Percentiles rank a stretch among this genome's conserved stretches.
These are phyloP conservation scores for Gloeophyllum trabeum DNA, from an alignment of 768 basidiomycete genomes.

Conservation along the genomic window DNA sequence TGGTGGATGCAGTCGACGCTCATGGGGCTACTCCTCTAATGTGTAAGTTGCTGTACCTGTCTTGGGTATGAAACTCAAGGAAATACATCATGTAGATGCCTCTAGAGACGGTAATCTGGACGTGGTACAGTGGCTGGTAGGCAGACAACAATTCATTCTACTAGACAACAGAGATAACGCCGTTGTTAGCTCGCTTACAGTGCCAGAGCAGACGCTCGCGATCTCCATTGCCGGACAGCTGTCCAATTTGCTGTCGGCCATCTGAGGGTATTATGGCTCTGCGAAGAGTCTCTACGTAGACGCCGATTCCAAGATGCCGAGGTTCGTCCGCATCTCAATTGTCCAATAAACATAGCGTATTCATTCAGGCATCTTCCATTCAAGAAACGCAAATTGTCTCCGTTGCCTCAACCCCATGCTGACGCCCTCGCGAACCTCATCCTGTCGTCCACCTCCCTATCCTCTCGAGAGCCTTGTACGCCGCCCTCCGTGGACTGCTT, in stretches of 20 bases:
- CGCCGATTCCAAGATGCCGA: conserved; percentile 52
- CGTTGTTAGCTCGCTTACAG: conserved; percentile 62
- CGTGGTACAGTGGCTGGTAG: conserved; percentile 61
- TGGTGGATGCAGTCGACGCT: conserved; percentile 64
- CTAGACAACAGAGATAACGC: background rate
- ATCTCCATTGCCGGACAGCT: conserved; percentile 61
- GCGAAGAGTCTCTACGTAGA: conserved; percentile 52
- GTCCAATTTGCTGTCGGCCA: conserved; percentile 58
- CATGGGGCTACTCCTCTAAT: conserved; percentile 74
- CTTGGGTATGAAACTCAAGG: background rate
- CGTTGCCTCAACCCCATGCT: background rate
- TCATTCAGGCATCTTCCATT: no score
- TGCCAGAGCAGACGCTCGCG: conserved; percentile 63
- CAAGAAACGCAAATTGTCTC: conserved; percentile 3
- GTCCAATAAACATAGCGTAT: no score
- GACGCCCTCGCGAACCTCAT: background rate
- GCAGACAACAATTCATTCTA: background rate
- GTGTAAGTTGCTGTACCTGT: conserved; percentile 52
- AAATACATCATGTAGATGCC: conserved; percentile 38
- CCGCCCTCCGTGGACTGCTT: conserved; percentile 18
- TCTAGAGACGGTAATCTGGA: conserved; percentile 61
- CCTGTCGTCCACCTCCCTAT: conserved; percentile 12
- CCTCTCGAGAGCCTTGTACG: conserved; percentile 18
- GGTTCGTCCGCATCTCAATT: no score
- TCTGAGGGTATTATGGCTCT: conserved; percentile 55